Evolutionary conservation across 2,329 filamentous ascomycete species (phyloP).

Genomic region (Aschersonia sp.): DNA sequence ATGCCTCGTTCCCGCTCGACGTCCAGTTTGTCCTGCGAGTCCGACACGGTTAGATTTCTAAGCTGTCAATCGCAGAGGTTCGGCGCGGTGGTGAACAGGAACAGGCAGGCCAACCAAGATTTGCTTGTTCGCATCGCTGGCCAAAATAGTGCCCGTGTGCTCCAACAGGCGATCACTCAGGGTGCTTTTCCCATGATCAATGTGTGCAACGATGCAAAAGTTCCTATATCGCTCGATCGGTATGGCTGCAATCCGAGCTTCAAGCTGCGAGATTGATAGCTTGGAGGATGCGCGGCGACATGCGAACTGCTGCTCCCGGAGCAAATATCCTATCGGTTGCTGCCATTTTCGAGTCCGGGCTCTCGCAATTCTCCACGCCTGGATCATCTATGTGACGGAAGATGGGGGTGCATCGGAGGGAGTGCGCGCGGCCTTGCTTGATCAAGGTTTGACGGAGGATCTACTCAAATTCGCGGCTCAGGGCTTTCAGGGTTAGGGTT

Average conservation of each 20-base stretch:
- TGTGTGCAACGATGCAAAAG: slow-evolving; percentile 97
- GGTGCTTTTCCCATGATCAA: slow-evolving; percentile 97
- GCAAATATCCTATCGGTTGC: slow-evolving; percentile 4
- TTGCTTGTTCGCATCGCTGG: slow-evolving; percentile 75
- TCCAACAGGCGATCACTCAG: slow-evolving; percentile 86
- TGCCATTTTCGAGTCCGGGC: slow-evolving; percentile 22
- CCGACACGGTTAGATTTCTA: background rate
- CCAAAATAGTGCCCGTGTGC: slow-evolving; percentile 80
- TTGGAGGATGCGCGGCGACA: slow-evolving; percentile 10
- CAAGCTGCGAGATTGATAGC: slow-evolving; percentile 17
- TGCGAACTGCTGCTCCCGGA: slow-evolving; percentile 3
- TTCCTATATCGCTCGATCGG: slow-evolving; percentile 75
- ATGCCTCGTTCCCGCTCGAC: slow-evolving; percentile 60
- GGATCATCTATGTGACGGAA: slow-evolving; percentile 14
- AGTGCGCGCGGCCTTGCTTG: background rate
- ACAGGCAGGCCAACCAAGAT: slow-evolving; percentile 40
- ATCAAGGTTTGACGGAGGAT: no score
- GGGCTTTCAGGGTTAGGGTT: no score
- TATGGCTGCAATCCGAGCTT: slow-evolving; percentile 51
- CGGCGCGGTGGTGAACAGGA: background rate
- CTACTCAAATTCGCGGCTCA: no score
- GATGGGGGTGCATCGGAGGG: background rate
- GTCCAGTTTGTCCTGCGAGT: slow-evolving; percentile 56
- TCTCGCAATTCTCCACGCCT: slow-evolving; percentile 21
- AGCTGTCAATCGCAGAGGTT: background rate